These are phyloP conservation scores for Glonium stellatum DNA, from an alignment of 495 filamentous ascomycete genomes.

Conservation along the genomic window DNA sequence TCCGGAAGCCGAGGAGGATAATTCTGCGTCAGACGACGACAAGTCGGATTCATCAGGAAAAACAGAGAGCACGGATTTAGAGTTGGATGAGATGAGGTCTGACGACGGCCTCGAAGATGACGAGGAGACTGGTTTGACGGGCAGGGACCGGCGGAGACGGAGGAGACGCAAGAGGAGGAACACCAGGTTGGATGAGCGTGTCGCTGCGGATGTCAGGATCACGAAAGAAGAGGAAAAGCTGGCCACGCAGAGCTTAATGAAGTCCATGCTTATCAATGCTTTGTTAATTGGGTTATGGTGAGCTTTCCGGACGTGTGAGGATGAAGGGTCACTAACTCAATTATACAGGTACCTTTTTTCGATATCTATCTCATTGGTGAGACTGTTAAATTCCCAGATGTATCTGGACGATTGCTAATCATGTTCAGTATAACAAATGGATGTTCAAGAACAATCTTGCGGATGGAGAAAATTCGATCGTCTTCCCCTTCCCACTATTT, in stretches of 20 bases:
- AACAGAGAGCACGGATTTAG: slow-evolving; percentile 40
- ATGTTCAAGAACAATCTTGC: slow-evolving; percentile 81
- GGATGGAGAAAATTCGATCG: slow-evolving; percentile 19
- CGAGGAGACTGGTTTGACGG: slow-evolving; percentile 81
- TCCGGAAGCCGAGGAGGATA: slow-evolving; percentile 17
- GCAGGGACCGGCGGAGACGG: slow-evolving; percentile 59
- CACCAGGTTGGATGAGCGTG: slow-evolving; percentile 65
- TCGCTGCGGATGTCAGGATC: slow-evolving; percentile 49
- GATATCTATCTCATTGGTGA: slow-evolving; percentile 84
- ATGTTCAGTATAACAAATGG: slow-evolving; percentile 92
- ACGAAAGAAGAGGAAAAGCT: slow-evolving; percentile 58
- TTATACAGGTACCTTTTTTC: slow-evolving; percentile 67
- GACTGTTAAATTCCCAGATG: slow-evolving; percentile 33
- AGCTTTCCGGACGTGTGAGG: neutral
- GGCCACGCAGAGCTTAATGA: slow-evolving; percentile 64
- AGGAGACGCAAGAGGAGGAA: slow-evolving; percentile 58
- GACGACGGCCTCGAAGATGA: slow-evolving; percentile 78
- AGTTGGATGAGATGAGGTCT: slow-evolving; percentile 51
- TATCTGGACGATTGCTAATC: neutral
- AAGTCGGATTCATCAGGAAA: slow-evolving; percentile 22
- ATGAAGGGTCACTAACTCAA: neutral
- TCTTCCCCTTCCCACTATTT: slow-evolving; percentile 94
- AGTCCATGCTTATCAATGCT: slow-evolving; percentile 60
- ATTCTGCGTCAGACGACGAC: slow-evolving; percentile 17
- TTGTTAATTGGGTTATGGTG: slow-evolving; percentile 79